Evolutionary conservation across 768 basidiomycete species (phyloP).

Genomic region (Clavaria fumosa): DNA sequence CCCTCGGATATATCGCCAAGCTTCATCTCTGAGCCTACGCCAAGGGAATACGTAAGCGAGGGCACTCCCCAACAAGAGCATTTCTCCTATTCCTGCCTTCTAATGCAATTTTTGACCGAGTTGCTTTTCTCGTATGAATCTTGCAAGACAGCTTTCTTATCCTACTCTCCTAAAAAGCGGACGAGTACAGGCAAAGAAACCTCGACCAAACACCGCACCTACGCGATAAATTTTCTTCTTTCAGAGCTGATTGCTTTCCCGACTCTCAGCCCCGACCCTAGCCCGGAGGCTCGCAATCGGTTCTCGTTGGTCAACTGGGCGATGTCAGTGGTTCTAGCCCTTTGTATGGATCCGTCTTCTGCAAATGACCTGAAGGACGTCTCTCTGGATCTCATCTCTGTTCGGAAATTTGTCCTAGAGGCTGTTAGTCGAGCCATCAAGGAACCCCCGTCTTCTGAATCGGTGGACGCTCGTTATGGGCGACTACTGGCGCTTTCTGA

Average conservation of each 20-base stretch:
- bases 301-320: constrained; percentile 69
- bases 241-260: constrained; percentile 71
- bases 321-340: constrained; percentile 77
- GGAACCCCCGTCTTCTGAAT: constrained; percentile 47
- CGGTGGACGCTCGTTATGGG: constrained; percentile 67
- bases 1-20: not conserved
- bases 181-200: constrained; percentile 47
- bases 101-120: constrained; percentile 88
- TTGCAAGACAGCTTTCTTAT: constrained; percentile 80
- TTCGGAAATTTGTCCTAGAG: constrained; percentile 88
- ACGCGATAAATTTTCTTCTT: constrained; percentile 67
- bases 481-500: constrained; percentile 78
- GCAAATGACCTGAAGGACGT: constrained; percentile 60
- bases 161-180: constrained; percentile 57
- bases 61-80: constrained; percentile 11
- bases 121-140: constrained; percentile 83
- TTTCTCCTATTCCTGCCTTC: constrained; percentile 55
- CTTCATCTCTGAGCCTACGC: not conserved
- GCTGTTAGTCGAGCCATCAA: constrained; percentile 77
- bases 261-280: constrained; percentile 48
- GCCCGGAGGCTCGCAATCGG: constrained; percentile 36
- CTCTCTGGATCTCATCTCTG: constrained; percentile 62
- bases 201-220: constrained; percentile 39
- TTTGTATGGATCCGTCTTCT: constrained; percentile 77
- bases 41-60: constrained; percentile 6